Base-by-base conservation (phyloP, 768 basidiomycete species). In the Mycena olivaceomarginata region DNA sequence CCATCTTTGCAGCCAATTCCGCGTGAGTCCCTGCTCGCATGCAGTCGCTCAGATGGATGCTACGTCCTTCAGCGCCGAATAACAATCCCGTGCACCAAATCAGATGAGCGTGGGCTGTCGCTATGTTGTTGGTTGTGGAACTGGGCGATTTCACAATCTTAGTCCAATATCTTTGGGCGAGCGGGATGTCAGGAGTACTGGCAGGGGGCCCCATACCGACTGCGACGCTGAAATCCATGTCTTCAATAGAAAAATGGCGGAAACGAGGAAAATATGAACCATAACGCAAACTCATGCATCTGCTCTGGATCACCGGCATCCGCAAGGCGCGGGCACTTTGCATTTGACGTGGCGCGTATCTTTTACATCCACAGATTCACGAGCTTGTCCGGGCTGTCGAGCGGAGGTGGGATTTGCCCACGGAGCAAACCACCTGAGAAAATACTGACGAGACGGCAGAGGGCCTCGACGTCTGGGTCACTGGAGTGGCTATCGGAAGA, bases 251-350 rank as follows among this genome's bases (percentile, higher is more conserved):
- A 25, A 7, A 59, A 31, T 5, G 57, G 25, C 11, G 4, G 13
- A 59, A 20, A 31, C 6, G 25, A 25, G 25, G 5, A 10, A 0
- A 56, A 10, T 10, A 51, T 46, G 6, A 16, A 70, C 70, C 70
- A 59, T 15, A 63, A 16, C 41, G 70, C 70, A 62, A 62, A 70
- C 11, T 70, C 70, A 16, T 70, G 60, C 59, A 70, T 70, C n/a
- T 13, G 31, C 40, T 70, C 59, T 5, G 60, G 70, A 51, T 70
- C 70, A 18, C 70, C 70, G 3, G 70, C 59, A 22, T 60, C 43
- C 60, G 60, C 70, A 43, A 62, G 70, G 7, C n/a, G 70, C 11
- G 46, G 6, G 45, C 70, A 70, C 18, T 70, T 45, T 4, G 60
- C 13, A 22, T 41, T 70, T 12, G 70, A 62, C 60, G 48, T 60